Evolutionary conservation across 1,284 basidiomycete species (phyloP).

Genomic region (Singerocomus inundabilis): DNA sequence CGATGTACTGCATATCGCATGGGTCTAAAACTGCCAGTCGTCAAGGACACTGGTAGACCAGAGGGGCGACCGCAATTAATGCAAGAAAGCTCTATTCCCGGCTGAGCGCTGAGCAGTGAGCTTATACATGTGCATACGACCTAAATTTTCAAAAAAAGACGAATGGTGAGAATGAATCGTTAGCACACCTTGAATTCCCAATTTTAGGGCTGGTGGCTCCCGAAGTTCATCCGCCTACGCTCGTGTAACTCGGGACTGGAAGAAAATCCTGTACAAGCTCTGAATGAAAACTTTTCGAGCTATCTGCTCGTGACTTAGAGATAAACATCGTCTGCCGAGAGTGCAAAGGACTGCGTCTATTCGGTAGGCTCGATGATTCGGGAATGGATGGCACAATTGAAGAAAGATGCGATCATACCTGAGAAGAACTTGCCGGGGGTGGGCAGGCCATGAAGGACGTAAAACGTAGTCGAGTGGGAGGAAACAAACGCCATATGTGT

Average conservation of each 20-base stretch:
- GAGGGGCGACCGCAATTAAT: not conserved
- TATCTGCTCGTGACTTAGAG: not conserved
- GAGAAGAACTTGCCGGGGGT: not conserved
- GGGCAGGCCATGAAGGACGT: too few relatives aligned
- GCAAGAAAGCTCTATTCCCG: not conserved
- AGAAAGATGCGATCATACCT: not conserved
- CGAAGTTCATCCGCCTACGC: too few relatives aligned
- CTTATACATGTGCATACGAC: too few relatives aligned
- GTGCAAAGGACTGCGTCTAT: not conserved
- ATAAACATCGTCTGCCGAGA: not conserved
- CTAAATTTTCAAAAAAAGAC: not conserved
- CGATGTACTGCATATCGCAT: not conserved
- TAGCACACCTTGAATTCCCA: not conserved
- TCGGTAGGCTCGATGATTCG: not conserved
- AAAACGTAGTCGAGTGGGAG: too few relatives aligned
- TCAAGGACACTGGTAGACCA: too few relatives aligned
- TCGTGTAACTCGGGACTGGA: not conserved
- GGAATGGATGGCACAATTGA: not conserved
- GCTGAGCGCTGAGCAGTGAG: not conserved
- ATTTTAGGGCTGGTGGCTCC: not conserved
- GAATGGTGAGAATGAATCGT: not conserved
- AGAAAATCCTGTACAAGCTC: not conserved
- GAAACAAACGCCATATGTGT: too few relatives aligned
- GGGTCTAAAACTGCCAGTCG: not conserved
- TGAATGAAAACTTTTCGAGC: not conserved